These are phyloP conservation scores for Spergularia azorica DNA, from an alignment of 179 eudicot species.

Conservation along the genomic window DNA sequence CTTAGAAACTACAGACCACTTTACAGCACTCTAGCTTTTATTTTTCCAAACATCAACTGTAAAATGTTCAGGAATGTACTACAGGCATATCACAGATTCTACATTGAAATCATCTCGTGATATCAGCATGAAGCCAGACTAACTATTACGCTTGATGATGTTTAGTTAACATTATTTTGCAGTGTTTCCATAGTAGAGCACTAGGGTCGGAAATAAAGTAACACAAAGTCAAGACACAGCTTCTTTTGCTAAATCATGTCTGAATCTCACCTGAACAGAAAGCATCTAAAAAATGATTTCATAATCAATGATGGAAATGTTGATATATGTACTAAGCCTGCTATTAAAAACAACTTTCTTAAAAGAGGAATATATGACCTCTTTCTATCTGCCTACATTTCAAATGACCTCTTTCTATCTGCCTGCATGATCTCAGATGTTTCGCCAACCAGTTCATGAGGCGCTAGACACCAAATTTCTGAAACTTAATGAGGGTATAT, in stretches of 20 bases:
- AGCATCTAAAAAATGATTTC: neutral
- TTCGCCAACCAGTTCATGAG: slow-evolving; percentile 60
- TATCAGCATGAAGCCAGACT: neutral
- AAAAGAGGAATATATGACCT: neutral
- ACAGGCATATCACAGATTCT: neutral
- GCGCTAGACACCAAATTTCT: slow-evolving; percentile 61
- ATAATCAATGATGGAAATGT: neutral
- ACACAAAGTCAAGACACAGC: neutral
- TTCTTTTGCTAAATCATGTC: neutral
- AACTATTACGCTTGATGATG: neutral
- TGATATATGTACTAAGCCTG: neutral
- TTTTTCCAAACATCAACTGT: neutral
- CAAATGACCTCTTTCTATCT: neutral
- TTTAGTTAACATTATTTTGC: neutral
- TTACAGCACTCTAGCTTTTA: neutral
- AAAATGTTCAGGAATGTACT: slow-evolving; percentile 3
- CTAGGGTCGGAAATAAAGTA: neutral
- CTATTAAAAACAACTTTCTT: neutral
- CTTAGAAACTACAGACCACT: neutral
- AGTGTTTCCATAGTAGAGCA: neutral
- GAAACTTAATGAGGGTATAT: slow-evolving; percentile 38
- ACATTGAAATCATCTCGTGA: neutral
- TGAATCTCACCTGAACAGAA: neutral
- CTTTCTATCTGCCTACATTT: neutral
- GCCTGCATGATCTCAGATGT: slow-evolving; percentile 42